Evolutionary conservation across 2,329 filamentous ascomycete species (phyloP).

Genomic region (Penicillium brevicompactum): DNA sequence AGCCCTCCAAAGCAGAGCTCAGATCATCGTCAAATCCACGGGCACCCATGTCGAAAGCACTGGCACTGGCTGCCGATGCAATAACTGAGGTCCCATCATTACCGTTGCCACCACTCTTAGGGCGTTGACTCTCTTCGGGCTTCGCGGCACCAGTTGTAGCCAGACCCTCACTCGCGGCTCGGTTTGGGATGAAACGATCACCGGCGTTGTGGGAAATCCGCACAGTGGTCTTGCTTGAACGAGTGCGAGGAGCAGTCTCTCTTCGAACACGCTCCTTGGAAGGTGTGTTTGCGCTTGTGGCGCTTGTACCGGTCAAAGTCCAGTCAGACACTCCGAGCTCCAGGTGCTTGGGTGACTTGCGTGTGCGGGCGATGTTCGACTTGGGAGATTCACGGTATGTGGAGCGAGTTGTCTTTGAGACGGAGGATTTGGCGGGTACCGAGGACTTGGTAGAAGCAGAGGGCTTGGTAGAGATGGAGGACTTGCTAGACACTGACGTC

Average conservation of each 20-base stretch:
- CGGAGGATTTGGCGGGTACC: constrained; percentile 16
- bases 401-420: constrained; percentile 46
- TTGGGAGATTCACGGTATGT: constrained; percentile 86
- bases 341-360: constrained; percentile 78
- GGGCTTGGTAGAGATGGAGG: constrained; percentile 4
- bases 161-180: constrained; percentile 84
- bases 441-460: constrained; percentile 9
- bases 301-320: constrained; percentile 81
- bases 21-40: constrained; percentile 71
- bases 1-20: constrained; percentile 74
- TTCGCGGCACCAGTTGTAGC: constrained; percentile 80
- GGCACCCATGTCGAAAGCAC: constrained; percentile 64
- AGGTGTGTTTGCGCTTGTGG: constrained; percentile 58
- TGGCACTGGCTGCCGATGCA: constrained; percentile 69
- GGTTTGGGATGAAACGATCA: constrained; percentile 96
- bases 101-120: constrained; percentile 68
- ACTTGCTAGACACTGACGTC: constrained; percentile 37
- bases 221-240: constrained; percentile 70
- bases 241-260: constrained; percentile 54
- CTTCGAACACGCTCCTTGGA: constrained; percentile 60
- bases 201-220: constrained; percentile 69
- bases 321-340: constrained; percentile 94
- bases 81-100: constrained; percentile 75
- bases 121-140: constrained; percentile 74
- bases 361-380: constrained; percentile 77